Evolutionary conservation across 1,139 yeast genomes (phyloP).

Genomic region (Taphrina flavorubra): DNA sequence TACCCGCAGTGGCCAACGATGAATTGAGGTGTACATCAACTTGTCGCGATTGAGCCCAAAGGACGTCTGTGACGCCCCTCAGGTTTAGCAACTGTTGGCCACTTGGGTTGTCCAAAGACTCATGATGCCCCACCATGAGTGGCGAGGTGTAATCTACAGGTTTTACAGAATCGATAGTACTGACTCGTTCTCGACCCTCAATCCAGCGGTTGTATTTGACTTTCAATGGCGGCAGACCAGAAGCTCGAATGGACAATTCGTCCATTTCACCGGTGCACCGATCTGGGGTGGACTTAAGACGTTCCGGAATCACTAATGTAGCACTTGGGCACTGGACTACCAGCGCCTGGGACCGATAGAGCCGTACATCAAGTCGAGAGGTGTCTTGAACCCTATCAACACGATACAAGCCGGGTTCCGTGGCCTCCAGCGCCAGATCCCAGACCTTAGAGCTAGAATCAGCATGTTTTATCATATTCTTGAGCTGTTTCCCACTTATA

Average conservation of each 20-base stretch:
- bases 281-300: slow-evolving; percentile 52
- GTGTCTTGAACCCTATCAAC: slow-evolving; percentile 69
- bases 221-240: slow-evolving; percentile 78
- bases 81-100: slow-evolving; percentile 24
- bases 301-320: slow-evolving; percentile 52
- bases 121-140: slow-evolving; percentile 26
- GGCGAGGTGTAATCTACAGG: slow-evolving; percentile 33
- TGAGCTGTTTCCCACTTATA: slow-evolving; percentile 64
- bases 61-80: slow-evolving; percentile 48
- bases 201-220: slow-evolving; percentile 65
- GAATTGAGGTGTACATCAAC: slow-evolving; percentile 61
- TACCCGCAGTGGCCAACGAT: slow-evolving; percentile 61
- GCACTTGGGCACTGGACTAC: slow-evolving; percentile 82
- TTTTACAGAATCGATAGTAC: slow-evolving; percentile 41
- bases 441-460: slow-evolving; percentile 50
- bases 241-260: slow-evolving; percentile 61
- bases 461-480: slow-evolving; percentile 52
- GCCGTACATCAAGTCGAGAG: slow-evolving; percentile 67
- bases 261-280: slow-evolving; percentile 70
- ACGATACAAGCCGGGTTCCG: slow-evolving; percentile 74
- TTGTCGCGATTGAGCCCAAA: slow-evolving; percentile 61
- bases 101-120: slow-evolving; percentile 2
- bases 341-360: slow-evolving; percentile 67
- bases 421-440: slow-evolving; percentile 57
- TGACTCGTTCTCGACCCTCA: slow-evolving; percentile 55